Evolutionary conservation across 495 filamentous ascomycete species (phyloP).

Genomic region (Hypoxylon intermedium): DNA sequence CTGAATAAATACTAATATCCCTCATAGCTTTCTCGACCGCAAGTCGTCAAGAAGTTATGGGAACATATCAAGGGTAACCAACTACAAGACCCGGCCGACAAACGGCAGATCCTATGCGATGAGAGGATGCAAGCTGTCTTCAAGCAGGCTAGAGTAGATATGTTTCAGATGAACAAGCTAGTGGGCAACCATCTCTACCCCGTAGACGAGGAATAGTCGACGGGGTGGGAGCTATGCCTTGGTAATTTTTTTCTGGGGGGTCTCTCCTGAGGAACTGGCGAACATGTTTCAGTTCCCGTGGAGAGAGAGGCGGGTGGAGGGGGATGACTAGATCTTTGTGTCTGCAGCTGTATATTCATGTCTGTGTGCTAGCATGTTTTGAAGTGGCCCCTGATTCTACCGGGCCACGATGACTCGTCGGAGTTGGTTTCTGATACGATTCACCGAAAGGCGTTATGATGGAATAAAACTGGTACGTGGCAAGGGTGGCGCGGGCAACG

Average conservation of each 20-base stretch:
- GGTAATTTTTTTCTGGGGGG: not conserved
- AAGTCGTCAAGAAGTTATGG: constrained; percentile 96
- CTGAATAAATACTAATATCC: constrained; percentile 4
- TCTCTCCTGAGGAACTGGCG: not conserved
- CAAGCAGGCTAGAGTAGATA: constrained; percentile 87
- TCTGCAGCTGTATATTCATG: constrained; percentile 14
- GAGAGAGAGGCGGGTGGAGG: not conserved
- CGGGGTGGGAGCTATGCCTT: not conserved
- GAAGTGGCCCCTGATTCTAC: constrained; percentile 6
- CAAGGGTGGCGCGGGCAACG: constrained; percentile 10
- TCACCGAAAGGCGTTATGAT: constrained; percentile 8
- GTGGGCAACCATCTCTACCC: constrained; percentile 63
- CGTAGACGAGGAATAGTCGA: constrained; percentile 53
- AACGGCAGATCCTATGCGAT: constrained; percentile 91
- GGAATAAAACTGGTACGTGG: constrained; percentile 14
- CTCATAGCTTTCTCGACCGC: constrained; percentile 81
- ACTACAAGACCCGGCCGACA: constrained; percentile 89
- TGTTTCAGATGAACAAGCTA: constrained; percentile 94
- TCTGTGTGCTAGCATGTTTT: constrained; percentile 14
- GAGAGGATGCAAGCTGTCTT: constrained; percentile 89
- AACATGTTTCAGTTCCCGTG: not conserved
- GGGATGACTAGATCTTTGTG: not conserved
- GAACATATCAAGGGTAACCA: constrained; percentile 85
- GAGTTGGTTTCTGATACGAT: not conserved
- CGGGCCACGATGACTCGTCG: not conserved